These are phyloP conservation scores for Magnolia changhungtana DNA, from an alignment of 164 flowering plant genomes.

Conservation along the genomic window DNA sequence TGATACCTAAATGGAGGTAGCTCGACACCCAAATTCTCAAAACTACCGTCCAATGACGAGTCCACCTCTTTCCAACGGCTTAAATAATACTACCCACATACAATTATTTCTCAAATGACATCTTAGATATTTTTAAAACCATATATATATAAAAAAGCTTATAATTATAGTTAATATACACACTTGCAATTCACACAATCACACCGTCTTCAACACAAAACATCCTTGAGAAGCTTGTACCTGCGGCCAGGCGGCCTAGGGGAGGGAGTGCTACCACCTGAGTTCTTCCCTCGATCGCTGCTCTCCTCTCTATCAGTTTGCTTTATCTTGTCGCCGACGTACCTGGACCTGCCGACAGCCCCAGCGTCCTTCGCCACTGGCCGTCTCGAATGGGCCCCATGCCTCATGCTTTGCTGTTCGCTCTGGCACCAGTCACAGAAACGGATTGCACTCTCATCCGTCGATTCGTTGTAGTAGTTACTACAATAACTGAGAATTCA, in stretches of 20 bases:
- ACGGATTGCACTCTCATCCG: slow-evolving; percentile 18
- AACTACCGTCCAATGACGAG: too few relatives aligned
- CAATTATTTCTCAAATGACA: too few relatives aligned
- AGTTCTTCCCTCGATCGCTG: slow-evolving; percentile 39
- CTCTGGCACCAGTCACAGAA: slow-evolving; percentile 90
- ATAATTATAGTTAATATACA: slow-evolving; percentile 4
- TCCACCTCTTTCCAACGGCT: too few relatives aligned
- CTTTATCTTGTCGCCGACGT: slow-evolving; percentile 41
- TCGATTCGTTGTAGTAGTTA: slow-evolving; percentile 63
- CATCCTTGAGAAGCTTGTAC: slow-evolving; percentile 99
- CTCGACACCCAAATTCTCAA: too few relatives aligned
- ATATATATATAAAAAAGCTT: not conserved
- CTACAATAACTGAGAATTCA: slow-evolving; percentile 70
- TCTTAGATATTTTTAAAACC: too few relatives aligned
- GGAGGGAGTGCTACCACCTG: slow-evolving; percentile 53
- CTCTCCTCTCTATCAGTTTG: slow-evolving; percentile 39
- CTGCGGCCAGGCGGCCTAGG: slow-evolving; percentile 65
- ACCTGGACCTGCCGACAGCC: slow-evolving; percentile 33
- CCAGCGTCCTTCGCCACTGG: slow-evolving; percentile 14
- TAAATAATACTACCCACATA: too few relatives aligned
- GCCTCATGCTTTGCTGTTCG: slow-evolving; percentile 41
- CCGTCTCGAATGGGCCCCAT: slow-evolving; percentile 34
- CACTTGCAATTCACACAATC: not conserved
- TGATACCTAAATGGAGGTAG: too few relatives aligned
- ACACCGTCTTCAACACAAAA: slow-evolving; percentile 56